Percentiles rank a stretch among this genome's conserved stretches.
phyloP scores from a whole-genome alignment of 192 early-diverging fungal species.

The Entomortierella beljakovae region DNA sequence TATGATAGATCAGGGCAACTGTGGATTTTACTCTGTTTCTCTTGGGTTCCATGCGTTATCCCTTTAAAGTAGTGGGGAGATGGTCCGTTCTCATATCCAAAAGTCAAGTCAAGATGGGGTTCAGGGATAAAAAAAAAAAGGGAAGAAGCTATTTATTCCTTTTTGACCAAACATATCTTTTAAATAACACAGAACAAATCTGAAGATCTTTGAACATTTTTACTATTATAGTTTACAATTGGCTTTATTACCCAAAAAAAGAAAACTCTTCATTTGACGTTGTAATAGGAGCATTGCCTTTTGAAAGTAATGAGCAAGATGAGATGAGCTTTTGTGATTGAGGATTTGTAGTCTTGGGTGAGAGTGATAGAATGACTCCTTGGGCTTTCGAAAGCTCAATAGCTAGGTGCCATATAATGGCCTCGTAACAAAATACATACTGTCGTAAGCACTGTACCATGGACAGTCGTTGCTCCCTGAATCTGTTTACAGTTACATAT shows the following conservation, averaged over 20 bases:
- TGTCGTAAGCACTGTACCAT: conserved; percentile 87
- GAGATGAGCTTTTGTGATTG: background rate
- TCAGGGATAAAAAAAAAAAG: too few relatives aligned
- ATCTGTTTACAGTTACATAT: conserved; percentile 65
- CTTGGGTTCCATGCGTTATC: background rate
- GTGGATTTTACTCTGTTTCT: background rate
- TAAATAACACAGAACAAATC: background rate
- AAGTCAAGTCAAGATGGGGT: background rate
- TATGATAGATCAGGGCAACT: background rate
- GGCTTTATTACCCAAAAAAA: conserved; percentile 9
- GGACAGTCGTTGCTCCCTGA: conserved; percentile 82
- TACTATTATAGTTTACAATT: background rate
- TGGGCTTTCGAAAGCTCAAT: background rate
- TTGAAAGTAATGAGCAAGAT: background rate
- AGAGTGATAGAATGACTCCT: background rate
- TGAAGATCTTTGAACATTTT: background rate
- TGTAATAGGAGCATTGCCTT: conserved; percentile 12
- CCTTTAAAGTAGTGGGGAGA: too few relatives aligned
- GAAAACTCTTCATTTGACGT: conserved; percentile 17
- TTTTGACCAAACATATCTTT: too few relatives aligned
- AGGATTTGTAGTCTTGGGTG: conserved; percentile 1
- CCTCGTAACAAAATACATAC: conserved; percentile 88
- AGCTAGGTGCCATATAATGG: conserved; percentile 66
- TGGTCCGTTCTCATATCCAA: background rate
- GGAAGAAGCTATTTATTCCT: too few relatives aligned